Evolutionary conservation across 495 filamentous ascomycete genomes (phyloP).

Genomic region (Lepraria neglecta): DNA sequence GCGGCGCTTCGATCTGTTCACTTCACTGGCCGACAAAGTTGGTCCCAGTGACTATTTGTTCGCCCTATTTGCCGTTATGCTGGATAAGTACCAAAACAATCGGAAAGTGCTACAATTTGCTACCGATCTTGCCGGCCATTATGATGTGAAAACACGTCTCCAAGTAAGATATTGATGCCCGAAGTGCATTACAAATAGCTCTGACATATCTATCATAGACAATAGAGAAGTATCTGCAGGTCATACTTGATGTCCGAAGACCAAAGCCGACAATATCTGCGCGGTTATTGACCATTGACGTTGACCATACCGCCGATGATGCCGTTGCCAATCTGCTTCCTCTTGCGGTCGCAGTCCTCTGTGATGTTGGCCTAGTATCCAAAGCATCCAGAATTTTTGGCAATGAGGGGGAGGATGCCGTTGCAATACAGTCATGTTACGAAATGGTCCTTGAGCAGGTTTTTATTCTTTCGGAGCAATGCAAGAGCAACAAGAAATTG

Average conservation of each 20-base stretch:
- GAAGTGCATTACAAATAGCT: slow-evolving; percentile 6
- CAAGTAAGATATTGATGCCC: slow-evolving; percentile 26
- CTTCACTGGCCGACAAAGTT: slow-evolving; percentile 68
- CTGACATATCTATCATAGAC: neutral
- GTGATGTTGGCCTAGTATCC: slow-evolving; percentile 41
- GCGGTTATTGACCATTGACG: slow-evolving; percentile 57
- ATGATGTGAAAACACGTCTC: slow-evolving; percentile 59
- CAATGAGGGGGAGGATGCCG: slow-evolving; percentile 43
- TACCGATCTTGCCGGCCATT: slow-evolving; percentile 43
- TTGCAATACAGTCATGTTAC: slow-evolving; percentile 59
- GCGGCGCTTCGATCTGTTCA: slow-evolving; percentile 71
- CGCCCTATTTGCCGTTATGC: slow-evolving; percentile 63
- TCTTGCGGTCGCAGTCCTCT: slow-evolving; percentile 49
- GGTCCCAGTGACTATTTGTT: slow-evolving; percentile 77
- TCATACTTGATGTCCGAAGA: slow-evolving; percentile 66
- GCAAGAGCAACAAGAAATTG: slow-evolving; percentile 54
- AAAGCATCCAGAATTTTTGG: slow-evolving; percentile 34
- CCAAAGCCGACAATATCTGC: slow-evolving; percentile 63
- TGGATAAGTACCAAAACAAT: slow-evolving; percentile 57
- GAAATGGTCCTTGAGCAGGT: slow-evolving; percentile 63
- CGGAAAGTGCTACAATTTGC: slow-evolving; percentile 40
- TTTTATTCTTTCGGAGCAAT: slow-evolving; percentile 53
- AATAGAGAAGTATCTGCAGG: slow-evolving; percentile 57
- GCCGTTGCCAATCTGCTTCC: slow-evolving; percentile 57
- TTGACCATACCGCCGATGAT: slow-evolving; percentile 53